Evolutionary conservation across 345 rosid genomes (phyloP).

Genomic region (Camelina laxa): DNA sequence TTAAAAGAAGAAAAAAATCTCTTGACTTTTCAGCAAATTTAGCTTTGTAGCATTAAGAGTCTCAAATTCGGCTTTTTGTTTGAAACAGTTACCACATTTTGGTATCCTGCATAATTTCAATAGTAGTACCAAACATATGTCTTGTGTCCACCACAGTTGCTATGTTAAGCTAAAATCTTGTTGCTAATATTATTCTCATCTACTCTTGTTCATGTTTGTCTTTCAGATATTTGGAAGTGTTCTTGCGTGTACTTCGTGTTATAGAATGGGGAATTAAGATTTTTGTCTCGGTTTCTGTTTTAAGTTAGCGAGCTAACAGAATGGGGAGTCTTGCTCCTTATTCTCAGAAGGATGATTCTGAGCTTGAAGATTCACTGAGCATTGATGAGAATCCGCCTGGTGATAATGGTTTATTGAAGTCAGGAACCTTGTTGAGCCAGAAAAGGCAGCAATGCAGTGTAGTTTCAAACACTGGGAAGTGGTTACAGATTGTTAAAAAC

Average conservation of each 20-base stretch:
- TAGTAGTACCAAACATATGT: neutral
- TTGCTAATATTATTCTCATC: neutral
- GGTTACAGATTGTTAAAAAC: conserved; percentile 56
- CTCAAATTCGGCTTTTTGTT: conserved; percentile 25
- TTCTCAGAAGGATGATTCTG: conserved; percentile 50
- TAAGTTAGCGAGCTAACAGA: conserved; percentile 23
- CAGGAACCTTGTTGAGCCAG: conserved; percentile 49
- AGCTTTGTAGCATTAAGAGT: conserved; percentile 30
- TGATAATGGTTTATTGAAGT: conserved; percentile 31
- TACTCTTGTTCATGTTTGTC: neutral
- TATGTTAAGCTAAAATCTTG: neutral
- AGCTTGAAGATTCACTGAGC: conserved; percentile 51
- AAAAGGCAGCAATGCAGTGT: conserved; percentile 49
- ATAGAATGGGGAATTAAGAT: conserved; percentile 39
- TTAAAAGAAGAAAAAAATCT: neutral
- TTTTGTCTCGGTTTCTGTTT: conserved; percentile 28
- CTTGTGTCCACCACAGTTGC: neutral
- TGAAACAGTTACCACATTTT: neutral
- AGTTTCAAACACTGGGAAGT: conserved; percentile 52
- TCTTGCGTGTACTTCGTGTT: neutral
- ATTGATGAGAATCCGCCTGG: conserved; percentile 38
- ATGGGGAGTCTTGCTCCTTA: conserved; percentile 58
- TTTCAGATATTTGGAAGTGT: conserved; percentile 33
- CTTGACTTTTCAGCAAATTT: conserved; percentile 36
- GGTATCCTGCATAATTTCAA: conserved; percentile 8